Evolutionary conservation across 768 basidiomycete species (phyloP).

Genomic region (Kwoniella dejecticola): DNA sequence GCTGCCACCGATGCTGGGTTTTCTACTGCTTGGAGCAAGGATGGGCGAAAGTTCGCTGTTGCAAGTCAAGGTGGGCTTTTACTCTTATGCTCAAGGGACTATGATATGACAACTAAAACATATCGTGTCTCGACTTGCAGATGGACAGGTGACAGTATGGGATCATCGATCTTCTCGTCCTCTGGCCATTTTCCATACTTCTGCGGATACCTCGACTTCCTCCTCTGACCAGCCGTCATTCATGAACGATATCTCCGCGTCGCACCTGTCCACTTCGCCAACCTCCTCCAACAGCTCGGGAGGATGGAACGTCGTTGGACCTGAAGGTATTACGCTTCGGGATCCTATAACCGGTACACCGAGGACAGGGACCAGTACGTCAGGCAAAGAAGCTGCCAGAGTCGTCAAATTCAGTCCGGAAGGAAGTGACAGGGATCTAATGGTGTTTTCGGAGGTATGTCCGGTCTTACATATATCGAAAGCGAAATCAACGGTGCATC

Average conservation of each 20-base stretch:
- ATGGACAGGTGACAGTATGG: constrained; percentile 55
- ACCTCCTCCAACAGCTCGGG: neutral
- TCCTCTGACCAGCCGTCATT: constrained; percentile 21
- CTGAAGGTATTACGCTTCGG: constrained; percentile 21
- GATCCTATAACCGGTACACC: constrained; percentile 43
- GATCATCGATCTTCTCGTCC: constrained; percentile 54
- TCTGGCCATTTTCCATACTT: constrained; percentile 48
- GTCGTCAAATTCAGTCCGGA: constrained; percentile 81
- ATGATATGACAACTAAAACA: constrained; percentile 1
- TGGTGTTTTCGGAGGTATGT: constrained; percentile 86
- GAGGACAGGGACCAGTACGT: constrained; percentile 29
- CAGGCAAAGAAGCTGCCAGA: constrained; percentile 71
- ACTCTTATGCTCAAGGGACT: neutral
- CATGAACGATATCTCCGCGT: constrained; percentile 22
- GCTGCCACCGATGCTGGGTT: constrained; percentile 53
- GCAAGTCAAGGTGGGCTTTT: constrained; percentile 50
- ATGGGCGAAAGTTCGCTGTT: constrained; percentile 54
- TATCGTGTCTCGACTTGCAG: constrained; percentile 3
- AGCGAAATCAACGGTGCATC: neutral
- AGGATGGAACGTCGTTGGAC: constrained; percentile 14
- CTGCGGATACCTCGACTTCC: constrained; percentile 27
- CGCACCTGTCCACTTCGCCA: constrained; percentile 11
- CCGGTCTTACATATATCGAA: too few species aligned
- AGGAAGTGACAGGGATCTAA: constrained; percentile 68
- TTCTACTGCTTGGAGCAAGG: constrained; percentile 53